These are phyloP conservation scores for Ceratocystis alfenasii DNA, from an alignment of 2,329 filamentous ascomycete species.

Conservation along the genomic window DNA sequence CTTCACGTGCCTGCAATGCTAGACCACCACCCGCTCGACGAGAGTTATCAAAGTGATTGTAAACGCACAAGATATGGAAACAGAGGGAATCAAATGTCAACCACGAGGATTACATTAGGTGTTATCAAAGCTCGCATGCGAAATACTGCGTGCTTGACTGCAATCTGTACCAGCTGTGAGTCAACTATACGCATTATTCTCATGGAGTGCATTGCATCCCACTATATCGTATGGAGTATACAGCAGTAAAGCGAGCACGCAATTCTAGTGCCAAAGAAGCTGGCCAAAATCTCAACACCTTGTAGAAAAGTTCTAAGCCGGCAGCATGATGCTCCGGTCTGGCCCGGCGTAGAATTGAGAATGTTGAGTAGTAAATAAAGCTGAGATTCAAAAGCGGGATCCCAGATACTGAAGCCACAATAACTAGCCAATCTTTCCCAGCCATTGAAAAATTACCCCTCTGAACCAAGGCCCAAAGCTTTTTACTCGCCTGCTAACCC, in stretches of 20 bases:
- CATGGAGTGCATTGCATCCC: background rate
- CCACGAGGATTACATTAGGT: too few relatives aligned
- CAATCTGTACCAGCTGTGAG: background rate
- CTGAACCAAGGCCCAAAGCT: background rate
- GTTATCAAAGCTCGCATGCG: background rate
- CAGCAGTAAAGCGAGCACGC: background rate
- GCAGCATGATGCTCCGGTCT: background rate
- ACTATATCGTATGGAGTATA: background rate
- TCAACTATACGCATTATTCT: background rate
- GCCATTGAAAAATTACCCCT: background rate
- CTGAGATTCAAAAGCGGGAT: background rate
- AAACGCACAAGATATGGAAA: too few relatives aligned
- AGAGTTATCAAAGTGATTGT: too few relatives aligned
- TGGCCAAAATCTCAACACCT: too few relatives aligned
- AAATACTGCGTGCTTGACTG: background rate
- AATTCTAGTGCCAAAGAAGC: background rate
- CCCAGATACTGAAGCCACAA: background rate
- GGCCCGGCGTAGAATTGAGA: slow-evolving; percentile 4
- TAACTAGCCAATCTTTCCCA: background rate
- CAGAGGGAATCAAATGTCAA: too few relatives aligned
- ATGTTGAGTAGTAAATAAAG: background rate
- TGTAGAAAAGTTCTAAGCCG: too few relatives aligned
- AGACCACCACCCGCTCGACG: too few relatives aligned
- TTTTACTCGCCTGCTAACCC: background rate
- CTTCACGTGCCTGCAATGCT: too few relatives aligned